Evolutionary conservation across 2,329 filamentous ascomycete genomes (phyloP).

Genomic region (Mollisiaceae sp.): DNA sequence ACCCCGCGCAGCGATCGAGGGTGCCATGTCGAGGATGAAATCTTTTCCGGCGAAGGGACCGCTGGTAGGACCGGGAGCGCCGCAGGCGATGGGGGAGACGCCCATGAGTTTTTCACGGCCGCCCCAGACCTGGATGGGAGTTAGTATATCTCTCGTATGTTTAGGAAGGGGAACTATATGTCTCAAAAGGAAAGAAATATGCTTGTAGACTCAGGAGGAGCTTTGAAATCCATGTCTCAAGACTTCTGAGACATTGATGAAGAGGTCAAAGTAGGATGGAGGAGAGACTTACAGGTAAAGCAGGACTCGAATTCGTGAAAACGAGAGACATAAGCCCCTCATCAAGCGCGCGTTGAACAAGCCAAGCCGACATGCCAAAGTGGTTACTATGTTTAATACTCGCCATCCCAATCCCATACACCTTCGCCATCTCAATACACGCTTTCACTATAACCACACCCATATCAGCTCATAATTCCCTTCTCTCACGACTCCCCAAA

Average conservation of each 20-base stretch:
- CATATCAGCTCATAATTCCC: constrained; percentile 50
- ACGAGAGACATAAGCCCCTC: constrained; percentile 64
- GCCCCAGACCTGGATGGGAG: constrained; percentile 37
- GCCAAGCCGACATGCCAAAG: constrained; percentile 83
- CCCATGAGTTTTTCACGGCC: constrained; percentile 42
- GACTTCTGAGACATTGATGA: too few species aligned
- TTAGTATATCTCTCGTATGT: too few species aligned
- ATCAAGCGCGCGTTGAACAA: constrained; percentile 78
- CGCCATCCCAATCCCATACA: constrained; percentile 76
- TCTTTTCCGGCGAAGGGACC: constrained; percentile 54
- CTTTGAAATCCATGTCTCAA: too few species aligned
- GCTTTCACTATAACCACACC: constrained; percentile 69
- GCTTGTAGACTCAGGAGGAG: too few species aligned
- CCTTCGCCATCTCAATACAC: constrained; percentile 63
- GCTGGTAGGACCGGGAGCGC: constrained; percentile 64
- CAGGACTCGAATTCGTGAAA: constrained; percentile 44
- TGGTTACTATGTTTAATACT: constrained; percentile 79
- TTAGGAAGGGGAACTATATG: too few species aligned
- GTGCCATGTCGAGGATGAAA: constrained; percentile 73
- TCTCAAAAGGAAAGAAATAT: too few species aligned
- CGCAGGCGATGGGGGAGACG: constrained; percentile 54
- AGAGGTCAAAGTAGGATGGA: too few species aligned
- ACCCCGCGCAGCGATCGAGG: constrained; percentile 70
- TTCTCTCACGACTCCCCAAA: neutral
- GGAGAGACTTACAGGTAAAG: constrained; percentile 35